Percentiles rank a stretch among this genome's conserved stretches.
These are phyloP conservation scores for Aspergillus sparsus DNA, from an alignment of 495 filamentous ascomycete species.

Conservation along the genomic window DNA sequence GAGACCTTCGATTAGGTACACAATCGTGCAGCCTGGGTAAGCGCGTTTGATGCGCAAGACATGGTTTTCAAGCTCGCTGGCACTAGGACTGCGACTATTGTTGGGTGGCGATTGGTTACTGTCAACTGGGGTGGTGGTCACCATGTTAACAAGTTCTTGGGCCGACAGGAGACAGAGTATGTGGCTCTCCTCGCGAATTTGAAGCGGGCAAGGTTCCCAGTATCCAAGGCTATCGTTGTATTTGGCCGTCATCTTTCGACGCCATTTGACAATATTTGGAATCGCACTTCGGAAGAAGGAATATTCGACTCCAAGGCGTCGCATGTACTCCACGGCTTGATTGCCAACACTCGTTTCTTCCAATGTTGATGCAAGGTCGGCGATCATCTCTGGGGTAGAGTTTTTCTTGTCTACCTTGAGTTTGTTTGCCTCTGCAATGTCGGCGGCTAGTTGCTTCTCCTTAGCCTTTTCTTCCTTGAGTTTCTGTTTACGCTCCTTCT, in stretches of 20 bases:
- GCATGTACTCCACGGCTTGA: conserved; percentile 55
- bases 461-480: conserved; percentile 57
- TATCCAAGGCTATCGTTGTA: conserved; percentile 62
- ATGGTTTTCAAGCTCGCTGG: conserved; percentile 56
- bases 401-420: conserved; percentile 74
- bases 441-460: conserved; percentile 67
- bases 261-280: conserved; percentile 70
- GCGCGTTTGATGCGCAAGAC: conserved; percentile 54
- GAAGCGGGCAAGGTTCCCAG: conserved; percentile 64
- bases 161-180: conserved; percentile 67
- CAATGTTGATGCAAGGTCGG: conserved; percentile 65
- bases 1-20: conserved; percentile 80
- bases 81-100: neutral
- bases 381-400: conserved; percentile 79
- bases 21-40: conserved; percentile 55
- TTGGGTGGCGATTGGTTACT: too few species aligned
- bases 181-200: conserved; percentile 65
- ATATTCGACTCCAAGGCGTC: conserved; percentile 58
- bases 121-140: conserved; percentile 32
- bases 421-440: conserved; percentile 75
- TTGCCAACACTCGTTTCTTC: conserved; percentile 47
- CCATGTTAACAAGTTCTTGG: conserved; percentile 67
- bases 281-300: conserved; percentile 52
- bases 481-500: conserved; percentile 52
- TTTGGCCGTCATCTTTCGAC: conserved; percentile 63